Evolutionary conservation across 345 rosid species (phyloP).

Genomic region (Laguncularia racemosa): DNA sequence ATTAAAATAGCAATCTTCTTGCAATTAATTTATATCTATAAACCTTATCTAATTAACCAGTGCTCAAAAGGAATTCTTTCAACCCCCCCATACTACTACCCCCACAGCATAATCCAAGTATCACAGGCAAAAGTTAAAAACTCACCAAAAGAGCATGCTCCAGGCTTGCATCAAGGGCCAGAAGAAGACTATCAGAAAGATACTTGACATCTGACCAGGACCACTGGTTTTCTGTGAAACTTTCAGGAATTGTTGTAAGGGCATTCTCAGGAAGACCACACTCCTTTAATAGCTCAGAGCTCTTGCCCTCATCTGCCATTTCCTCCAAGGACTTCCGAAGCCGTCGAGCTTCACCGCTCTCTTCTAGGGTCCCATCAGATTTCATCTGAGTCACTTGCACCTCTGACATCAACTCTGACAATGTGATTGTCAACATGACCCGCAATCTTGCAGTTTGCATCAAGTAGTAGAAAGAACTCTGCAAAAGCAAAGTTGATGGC

Average conservation of each 20-base stretch:
- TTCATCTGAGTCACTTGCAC: slow-evolving; percentile 96
- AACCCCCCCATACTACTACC: background rate
- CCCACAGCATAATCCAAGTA: background rate
- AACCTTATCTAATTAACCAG: no score
- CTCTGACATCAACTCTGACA: slow-evolving; percentile 96
- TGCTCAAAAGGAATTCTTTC: no score
- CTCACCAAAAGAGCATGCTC: slow-evolving; percentile 96
- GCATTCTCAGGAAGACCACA: slow-evolving; percentile 80
- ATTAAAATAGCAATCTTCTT: no score
- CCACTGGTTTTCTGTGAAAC: slow-evolving; percentile 64
- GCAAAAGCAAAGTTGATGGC: slow-evolving; percentile 28
- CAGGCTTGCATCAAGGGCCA: slow-evolving; percentile 95
- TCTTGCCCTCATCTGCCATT: slow-evolving; percentile 82
- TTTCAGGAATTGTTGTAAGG: slow-evolving; percentile 45
- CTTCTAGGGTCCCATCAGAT: slow-evolving; percentile 86
- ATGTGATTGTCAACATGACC: slow-evolving; percentile 91
- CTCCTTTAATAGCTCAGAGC: slow-evolving; percentile 53
- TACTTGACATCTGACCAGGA: slow-evolving; percentile 82
- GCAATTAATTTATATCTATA: no score
- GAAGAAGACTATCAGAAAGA: slow-evolving; percentile 71
- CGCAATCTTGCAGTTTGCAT: slow-evolving; percentile 92
- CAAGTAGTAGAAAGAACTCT: slow-evolving; percentile 82
- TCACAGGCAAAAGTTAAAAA: slow-evolving; percentile 2
- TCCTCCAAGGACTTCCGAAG: slow-evolving; percentile 87
- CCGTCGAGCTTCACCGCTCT: slow-evolving; percentile 92